Evolutionary conservation across 805 yeast genomes (phyloP), one percentile per base, ranked within the genome.

Genomic region (Danielia reshetovae): DNA sequence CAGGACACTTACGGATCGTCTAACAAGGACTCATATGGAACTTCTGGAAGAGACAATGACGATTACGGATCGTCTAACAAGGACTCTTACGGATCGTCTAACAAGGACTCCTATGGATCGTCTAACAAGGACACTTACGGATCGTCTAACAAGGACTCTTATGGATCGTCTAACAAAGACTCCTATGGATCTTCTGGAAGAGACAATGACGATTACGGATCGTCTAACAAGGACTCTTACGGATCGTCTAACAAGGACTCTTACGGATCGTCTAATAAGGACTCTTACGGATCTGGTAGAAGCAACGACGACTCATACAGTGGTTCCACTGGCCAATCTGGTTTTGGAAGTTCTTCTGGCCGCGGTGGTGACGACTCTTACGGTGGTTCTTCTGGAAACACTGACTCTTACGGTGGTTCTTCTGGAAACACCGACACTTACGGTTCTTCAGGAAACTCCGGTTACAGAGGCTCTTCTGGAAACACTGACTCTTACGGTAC

Each of bases 381-480:
- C 18, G 51, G 47, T 30, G 59, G 54, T 9, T 52, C 57, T 5
- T 38, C 43, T 12, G 39, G 41, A n/a, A 34, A 23, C 39, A 32
- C 24, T 2, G 37, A 33, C 34, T 19, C 57, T n/a, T 54, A 51
- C 36, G 62, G 61, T 7, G 52, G 58, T 12, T 46, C 54, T 27
- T n/a, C n/a, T n/a, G n/a, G n/a, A n/a, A 39, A 38, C 24, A 43
- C 47, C 27, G 33, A 19, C 37, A 43, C 54, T 7, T 52, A 45
- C 38, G 57, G 57, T 5, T 46, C 52, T 18, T 41, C 46, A 18
- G 9, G 24, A 27, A 25, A 21, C 7, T 36, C 30, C 27, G 15
- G 59, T 12, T 54, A 52, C 36, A 60, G 60, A 7, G 30, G 40
- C 29, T 57, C 59, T 12, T 34, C 42, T 5, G 48, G 45, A 27